Evolutionary conservation across 106 monocot species (phyloP), one percentile per base, ranked within the genome.

Genomic region (Apostasia shenzhenica): DNA sequence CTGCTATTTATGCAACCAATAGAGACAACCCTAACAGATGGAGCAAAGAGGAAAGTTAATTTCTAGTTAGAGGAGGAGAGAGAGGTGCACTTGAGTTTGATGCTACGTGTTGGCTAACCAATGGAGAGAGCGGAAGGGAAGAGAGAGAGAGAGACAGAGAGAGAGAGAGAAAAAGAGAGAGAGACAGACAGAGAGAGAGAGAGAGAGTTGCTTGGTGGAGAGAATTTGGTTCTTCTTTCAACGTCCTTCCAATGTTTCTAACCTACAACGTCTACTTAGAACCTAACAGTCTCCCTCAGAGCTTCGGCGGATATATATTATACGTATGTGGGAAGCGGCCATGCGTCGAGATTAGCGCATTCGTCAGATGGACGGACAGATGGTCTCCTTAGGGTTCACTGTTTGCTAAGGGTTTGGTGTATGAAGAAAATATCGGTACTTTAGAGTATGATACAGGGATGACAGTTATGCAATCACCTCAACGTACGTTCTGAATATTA

Each of bases 241-340:
- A 79, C 81, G 83, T 86, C 83, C 76, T 63, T 37, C 57, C 2
- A 9, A 59, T 78, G 79, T 86, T 90, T 86, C 90, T 67, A 83
- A 84, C 90, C 90, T 81, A 89, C 79, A 82, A 80, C 87, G 65
- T 76, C 83, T 88, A 84, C 88, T 88, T 79, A 77, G 57, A 87
- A 88, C 84, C 81, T 81, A 88, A 63, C 88, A 55, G 57, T 76
- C 66, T 48, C 71, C 55, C 59, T 82, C 81, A 43, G 26, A 41
- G 14, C 40, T 59, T 59, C 40, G 9, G 59, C 40, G 9, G 59
- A 68, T 13, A 41, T 13, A 68, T 61, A 3, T 1, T 63, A 2
- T 66, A 66, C 45, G 55, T 73, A 73, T 63, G 8, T 7, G 59
- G 41, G 37, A 8, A 9, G 41, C 59, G 59, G 9, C 6, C 2